phyloP scores from a whole-genome alignment of 257 asterid species.

The Penstemon eatonii region DNA sequence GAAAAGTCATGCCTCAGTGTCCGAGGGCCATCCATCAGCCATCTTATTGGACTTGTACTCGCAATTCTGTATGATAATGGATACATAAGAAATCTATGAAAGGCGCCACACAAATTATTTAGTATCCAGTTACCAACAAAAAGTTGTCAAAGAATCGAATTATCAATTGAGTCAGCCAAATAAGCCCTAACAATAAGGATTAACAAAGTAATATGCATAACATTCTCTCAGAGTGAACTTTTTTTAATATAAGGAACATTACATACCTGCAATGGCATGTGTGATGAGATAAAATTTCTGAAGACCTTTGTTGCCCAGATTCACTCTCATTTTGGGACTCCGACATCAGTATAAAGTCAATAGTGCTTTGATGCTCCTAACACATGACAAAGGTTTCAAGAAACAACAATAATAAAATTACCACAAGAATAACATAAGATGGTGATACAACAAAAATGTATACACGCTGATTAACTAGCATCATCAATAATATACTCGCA shows the following conservation, averaged over 20 bases:
- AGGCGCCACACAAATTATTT: conserved; percentile 3
- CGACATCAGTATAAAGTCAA: conserved; percentile 77
- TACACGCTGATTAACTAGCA: not conserved
- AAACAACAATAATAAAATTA: conserved; percentile 3
- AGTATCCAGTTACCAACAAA: conserved; percentile 3
- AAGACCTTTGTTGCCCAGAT: conserved; percentile 33
- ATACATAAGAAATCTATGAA: conserved; percentile 13
- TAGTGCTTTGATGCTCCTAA: conserved; percentile 55
- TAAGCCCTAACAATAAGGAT: not conserved
- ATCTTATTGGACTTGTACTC: conserved; percentile 74
- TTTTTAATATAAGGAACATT: not conserved
- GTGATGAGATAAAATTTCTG: conserved; percentile 61
- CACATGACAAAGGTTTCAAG: conserved; percentile 20
- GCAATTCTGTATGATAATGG: conserved; percentile 45
- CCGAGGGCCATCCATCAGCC: conserved; percentile 77
- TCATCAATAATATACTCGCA: not conserved
- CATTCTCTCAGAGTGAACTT: not conserved
- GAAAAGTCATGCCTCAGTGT: conserved; percentile 62
- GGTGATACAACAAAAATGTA: not conserved
- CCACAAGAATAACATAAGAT: not conserved
- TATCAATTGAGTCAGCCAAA: not conserved
- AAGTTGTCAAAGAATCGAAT: not conserved
- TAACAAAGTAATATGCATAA: conserved; percentile 4
- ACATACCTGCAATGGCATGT: conserved; percentile 71
- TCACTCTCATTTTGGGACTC: conserved; percentile 40